Percentiles rank a stretch among this genome's conserved stretches.
phyloP scores from a whole-genome alignment of 306 rosid genomes.

The Vigna nakashimae region DNA sequence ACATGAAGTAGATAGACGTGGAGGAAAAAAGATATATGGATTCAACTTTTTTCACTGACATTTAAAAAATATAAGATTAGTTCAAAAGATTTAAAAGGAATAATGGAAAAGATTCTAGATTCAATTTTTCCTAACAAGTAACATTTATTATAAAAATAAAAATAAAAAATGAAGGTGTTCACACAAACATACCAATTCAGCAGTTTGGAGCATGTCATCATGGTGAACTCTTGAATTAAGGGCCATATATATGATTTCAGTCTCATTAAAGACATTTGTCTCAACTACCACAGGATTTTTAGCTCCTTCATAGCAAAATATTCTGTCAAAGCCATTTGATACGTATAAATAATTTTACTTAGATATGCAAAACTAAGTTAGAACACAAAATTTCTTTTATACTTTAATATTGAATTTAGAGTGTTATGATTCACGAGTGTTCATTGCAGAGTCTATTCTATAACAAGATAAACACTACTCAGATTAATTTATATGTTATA shows the following conservation, averaged over 20 bases:
- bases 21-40: too few species aligned
- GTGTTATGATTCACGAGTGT: neutral
- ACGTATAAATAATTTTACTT: conserved; percentile 3
- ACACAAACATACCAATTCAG: conserved; percentile 66
- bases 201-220: conserved; percentile 80
- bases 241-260: conserved; percentile 73
- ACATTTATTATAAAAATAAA: neutral
- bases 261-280: conserved; percentile 96
- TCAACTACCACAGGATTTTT: conserved; percentile 74
- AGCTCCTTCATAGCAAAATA: conserved; percentile 73
- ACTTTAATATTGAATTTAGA: neutral
- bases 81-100: too few species aligned
- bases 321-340: conserved; percentile 52
- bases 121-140: too few species aligned
- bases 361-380: neutral
- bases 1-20: too few species aligned
- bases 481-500: neutral
- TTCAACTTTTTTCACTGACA: too few species aligned
- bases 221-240: conserved; percentile 79
- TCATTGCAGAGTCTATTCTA: neutral
- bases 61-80: too few species aligned
- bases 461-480: neutral
- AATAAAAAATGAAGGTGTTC: neutral
- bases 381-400: neutral
- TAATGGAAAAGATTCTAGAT: too few species aligned